Evolutionary conservation across 2,329 filamentous ascomycete species (phyloP), one percentile per base, ranked within the genome.

Genomic region (Simplicillium aogashimaense): DNA sequence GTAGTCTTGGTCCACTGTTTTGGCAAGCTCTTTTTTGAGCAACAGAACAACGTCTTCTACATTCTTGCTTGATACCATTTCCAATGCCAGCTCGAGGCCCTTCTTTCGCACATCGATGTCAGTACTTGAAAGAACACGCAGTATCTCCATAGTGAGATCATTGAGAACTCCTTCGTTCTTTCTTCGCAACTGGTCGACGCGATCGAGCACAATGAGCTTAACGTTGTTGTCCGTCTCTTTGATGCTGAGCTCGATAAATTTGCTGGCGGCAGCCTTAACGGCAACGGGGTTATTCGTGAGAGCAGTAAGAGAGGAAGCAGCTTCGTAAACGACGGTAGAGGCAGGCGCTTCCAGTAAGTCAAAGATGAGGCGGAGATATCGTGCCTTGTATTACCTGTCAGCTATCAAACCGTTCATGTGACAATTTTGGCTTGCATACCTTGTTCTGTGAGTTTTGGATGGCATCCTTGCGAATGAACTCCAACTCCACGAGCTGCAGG

Each of bases 201-300:
- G 83, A 56, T 97, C 92, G 34, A 98, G 73, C 15, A 98, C 92
- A 51, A 98, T 98, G 35, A 98, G 80, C 68, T 98, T 98, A 48
- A 98, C 92, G 57, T 98, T 98, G 70, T 98, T 98, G 61, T 98
- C 92, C 1, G 92, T 83, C 64, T 97, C 92, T 66, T 94, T 95
- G 59, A 98, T 95, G 58, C 85, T 88, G 8, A 98, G 72, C 62
- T 98, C 92, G 48, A 97, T 95, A 59, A 98, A 92, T 58, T 98
- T 98, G 51, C 79, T 77, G 12, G 92, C 92, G 9, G 92, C 92
- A 18, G 92, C 92, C 67, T 97, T 98, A 44, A 98, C 90, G 14
- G 92, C 92, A 11, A 98, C 92, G 1, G 92, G 90, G 65, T 98
- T 98, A 63, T 78, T 94, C 15, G 92, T 98, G 39, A 98, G 76